Conservation (phyloP, 1,284 basidiomycete species). For the Moesziomyces antarcticus region DNA sequence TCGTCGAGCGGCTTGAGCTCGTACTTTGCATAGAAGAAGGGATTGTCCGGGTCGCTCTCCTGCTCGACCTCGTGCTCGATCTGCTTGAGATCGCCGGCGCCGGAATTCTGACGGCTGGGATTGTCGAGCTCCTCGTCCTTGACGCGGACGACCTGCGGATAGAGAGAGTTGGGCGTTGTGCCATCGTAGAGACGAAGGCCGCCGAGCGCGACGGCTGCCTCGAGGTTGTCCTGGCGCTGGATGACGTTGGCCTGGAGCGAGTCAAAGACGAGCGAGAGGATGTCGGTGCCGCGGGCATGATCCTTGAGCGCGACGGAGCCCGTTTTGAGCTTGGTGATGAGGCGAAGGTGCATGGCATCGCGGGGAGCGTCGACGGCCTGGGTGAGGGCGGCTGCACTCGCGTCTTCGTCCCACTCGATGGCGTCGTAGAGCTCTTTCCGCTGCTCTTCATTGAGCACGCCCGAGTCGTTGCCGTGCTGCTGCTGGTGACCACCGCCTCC, state of each 20-base stretch:
- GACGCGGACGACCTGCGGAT: constrained; percentile 93
- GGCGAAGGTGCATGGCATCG: constrained; percentile 83
- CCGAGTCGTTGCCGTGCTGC: constrained; percentile 58
- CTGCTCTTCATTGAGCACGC: constrained; percentile 88
- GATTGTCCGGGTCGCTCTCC: constrained; percentile 71
- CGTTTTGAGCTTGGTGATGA: constrained; percentile 72
- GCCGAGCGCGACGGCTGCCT: constrained; percentile 85
- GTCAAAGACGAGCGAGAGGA: constrained; percentile 90
- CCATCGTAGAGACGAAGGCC: constrained; percentile 92
- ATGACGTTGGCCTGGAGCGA: constrained; percentile 85
- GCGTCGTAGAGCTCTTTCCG: constrained; percentile 91
- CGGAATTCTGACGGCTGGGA: constrained; percentile 37
- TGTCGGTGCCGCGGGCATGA: constrained; percentile 71
- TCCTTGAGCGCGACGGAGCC: constrained; percentile 63
- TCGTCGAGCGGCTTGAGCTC: constrained; percentile 94
- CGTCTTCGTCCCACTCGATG: constrained; percentile 82
- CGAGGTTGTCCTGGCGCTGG: constrained; percentile 86
- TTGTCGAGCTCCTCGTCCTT: constrained; percentile 73
- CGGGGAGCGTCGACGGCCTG: constrained; percentile 72
- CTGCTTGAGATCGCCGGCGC: constrained; percentile 44
- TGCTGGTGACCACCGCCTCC: constrained; percentile 45
- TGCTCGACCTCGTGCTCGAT: constrained; percentile 65
- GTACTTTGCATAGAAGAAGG: constrained; percentile 92
- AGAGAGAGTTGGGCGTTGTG: constrained; percentile 82
- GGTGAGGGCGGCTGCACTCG: constrained; percentile 41